These are phyloP conservation scores for Calocybe gambosa DNA, from an alignment of 1,284 basidiomycete genomes.

Conservation along the genomic window DNA sequence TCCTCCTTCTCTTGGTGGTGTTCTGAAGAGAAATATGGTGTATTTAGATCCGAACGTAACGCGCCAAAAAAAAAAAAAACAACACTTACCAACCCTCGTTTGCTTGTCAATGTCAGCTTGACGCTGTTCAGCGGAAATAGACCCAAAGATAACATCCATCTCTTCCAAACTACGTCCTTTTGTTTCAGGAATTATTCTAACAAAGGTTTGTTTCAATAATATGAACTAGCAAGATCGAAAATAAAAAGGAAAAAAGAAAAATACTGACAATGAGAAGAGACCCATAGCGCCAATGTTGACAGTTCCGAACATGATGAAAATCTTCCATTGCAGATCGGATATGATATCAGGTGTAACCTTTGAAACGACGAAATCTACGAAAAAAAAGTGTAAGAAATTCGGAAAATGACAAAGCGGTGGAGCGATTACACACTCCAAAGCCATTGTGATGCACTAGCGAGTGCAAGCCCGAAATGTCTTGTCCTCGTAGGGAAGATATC, in stretches of 20 bases:
- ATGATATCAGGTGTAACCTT: slow-evolving; percentile 67
- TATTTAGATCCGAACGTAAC: too few species aligned
- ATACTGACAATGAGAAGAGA: slow-evolving; percentile 35
- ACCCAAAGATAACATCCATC: slow-evolving; percentile 79
- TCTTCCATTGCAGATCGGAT: slow-evolving; percentile 54
- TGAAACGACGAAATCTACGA: slow-evolving; percentile 64
- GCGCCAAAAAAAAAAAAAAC: neutral
- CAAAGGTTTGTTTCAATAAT: neutral
- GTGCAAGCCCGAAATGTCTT: slow-evolving; percentile 69
- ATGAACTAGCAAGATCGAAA: too few species aligned
- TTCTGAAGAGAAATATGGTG: too few species aligned
- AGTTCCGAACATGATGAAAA: slow-evolving; percentile 66
- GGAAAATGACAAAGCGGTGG: neutral
- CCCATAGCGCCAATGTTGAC: slow-evolving; percentile 53
- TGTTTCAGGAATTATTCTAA: slow-evolving; percentile 66
- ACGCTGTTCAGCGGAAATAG: slow-evolving; percentile 53
- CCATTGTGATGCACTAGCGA: slow-evolving; percentile 73
- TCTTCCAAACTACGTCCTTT: slow-evolving; percentile 70
- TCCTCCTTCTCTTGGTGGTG: neutral
- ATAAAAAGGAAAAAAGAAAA: neutral
- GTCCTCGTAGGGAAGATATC: slow-evolving; percentile 84
- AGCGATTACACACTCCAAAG: slow-evolving; percentile 60
- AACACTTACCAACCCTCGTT: slow-evolving; percentile 18
- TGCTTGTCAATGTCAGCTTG: slow-evolving; percentile 45
- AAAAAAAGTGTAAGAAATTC: too few species aligned